Conservation (phyloP, 169 alveolate species). For the Cryptosporidium baileyi region DNA sequence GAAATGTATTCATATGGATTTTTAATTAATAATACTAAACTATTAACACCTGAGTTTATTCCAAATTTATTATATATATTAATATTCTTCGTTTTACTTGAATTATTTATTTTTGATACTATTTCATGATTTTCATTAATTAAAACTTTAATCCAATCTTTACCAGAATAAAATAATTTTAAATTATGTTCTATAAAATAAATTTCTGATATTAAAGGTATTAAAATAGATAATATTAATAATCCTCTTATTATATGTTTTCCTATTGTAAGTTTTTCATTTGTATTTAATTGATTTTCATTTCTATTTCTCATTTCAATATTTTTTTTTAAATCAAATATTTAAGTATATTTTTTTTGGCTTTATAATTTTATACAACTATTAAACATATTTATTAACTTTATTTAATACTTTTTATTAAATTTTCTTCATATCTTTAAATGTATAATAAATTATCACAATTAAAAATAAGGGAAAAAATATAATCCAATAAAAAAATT, state of each 20-base stretch:
- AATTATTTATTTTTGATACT: background rate
- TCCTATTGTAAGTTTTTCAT: background rate
- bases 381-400: background rate
- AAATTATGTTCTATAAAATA: conserved; percentile 42
- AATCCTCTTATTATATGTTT: conserved; percentile 24
- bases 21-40: background rate
- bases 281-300: background rate
- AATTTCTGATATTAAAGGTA: conserved; percentile 28
- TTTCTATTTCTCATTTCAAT: background rate
- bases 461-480: no score
- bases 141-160: conserved; percentile 42
- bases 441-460: no score
- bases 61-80: background rate
- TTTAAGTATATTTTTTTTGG: no score
- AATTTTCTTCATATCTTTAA: no score
- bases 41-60: background rate
- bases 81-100: background rate
- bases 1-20: background rate
- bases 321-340: no score
- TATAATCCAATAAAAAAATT: no score
- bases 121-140: background rate
- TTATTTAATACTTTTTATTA: no score
- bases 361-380: background rate
- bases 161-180: background rate
- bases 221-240: background rate